Percentiles rank a stretch among this genome's conserved stretches.
Conservation (phyloP, 208 protist species). For the Tritrichomonas musculus region DNA sequence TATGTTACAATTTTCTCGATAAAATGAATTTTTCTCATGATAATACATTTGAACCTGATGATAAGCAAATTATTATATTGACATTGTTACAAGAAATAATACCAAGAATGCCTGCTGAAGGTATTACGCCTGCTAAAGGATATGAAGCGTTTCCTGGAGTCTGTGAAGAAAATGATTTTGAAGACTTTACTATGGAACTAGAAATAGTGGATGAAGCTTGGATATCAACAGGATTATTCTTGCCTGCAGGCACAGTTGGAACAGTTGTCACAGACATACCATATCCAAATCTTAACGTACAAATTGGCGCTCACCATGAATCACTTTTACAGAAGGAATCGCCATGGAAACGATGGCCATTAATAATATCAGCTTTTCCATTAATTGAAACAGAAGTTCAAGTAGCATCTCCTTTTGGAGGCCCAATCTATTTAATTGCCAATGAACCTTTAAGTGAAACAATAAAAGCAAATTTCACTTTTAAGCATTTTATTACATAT, state of each 20-base stretch:
- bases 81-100: background rate
- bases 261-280: background rate
- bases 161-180: background rate
- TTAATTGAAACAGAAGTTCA: background rate
- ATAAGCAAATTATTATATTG: background rate
- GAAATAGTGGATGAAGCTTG: background rate
- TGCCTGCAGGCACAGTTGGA: background rate
- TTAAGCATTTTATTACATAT: background rate
- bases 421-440: background rate
- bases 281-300: background rate
- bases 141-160: background rate
- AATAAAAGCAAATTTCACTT: background rate
- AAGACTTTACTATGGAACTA: background rate
- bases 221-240: background rate
- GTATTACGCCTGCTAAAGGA: too few species aligned
- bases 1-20: background rate
- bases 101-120: background rate
- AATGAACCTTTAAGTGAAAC: background rate
- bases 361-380: background rate
- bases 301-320: background rate
- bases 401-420: background rate
- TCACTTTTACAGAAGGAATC: background rate
- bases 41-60: background rate
- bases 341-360: constrained; percentile 17
- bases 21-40: background rate